These are phyloP conservation scores for Leucosporidium creatinivorum DNA, from an alignment of 768 basidiomycete species.

Conservation along the genomic window DNA sequence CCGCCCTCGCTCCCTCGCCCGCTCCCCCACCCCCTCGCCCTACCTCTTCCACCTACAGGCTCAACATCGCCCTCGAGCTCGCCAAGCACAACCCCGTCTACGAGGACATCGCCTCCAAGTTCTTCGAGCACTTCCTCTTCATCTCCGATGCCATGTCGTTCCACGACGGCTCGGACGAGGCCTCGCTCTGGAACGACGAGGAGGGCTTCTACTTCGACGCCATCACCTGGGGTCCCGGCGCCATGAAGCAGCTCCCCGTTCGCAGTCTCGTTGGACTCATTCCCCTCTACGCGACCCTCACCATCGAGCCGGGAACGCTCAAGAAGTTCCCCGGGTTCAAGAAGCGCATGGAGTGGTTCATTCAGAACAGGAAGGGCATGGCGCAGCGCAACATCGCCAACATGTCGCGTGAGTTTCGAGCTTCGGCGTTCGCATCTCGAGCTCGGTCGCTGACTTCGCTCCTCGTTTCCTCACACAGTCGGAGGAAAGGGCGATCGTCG, in stretches of 20 bases:
- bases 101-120: conserved; percentile 98
- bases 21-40: not conserved
- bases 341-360: conserved; percentile 98
- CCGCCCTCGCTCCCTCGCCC: too few relatives aligned
- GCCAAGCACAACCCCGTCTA: conserved; percentile 97
- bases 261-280: conserved; percentile 96
- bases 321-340: conserved; percentile 96
- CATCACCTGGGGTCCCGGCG: conserved; percentile 42
- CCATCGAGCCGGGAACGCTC: conserved; percentile 79
- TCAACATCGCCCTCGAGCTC: conserved; percentile 93
- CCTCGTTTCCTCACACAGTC: conserved; percentile 34
- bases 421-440: not conserved
- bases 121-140: conserved; percentile 95
- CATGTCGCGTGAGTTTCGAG: conserved; percentile 61
- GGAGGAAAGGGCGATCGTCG: conserved; percentile 75
- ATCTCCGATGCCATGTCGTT: conserved; percentile 99
- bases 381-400: conserved; percentile 91
- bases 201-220: conserved; percentile 99
- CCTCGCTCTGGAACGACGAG: conserved; percentile 87
- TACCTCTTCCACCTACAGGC: conserved; percentile 47
- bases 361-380: conserved; percentile 81
- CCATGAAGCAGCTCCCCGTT: conserved; percentile 84
- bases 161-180: conserved; percentile 57
- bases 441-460: not conserved
- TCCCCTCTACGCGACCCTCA: conserved; percentile 88